Evolutionary conservation across 148 eudicot species (phyloP), one percentile per base, ranked within the genome.

Genomic region (Dianthus caryophyllus): DNA sequence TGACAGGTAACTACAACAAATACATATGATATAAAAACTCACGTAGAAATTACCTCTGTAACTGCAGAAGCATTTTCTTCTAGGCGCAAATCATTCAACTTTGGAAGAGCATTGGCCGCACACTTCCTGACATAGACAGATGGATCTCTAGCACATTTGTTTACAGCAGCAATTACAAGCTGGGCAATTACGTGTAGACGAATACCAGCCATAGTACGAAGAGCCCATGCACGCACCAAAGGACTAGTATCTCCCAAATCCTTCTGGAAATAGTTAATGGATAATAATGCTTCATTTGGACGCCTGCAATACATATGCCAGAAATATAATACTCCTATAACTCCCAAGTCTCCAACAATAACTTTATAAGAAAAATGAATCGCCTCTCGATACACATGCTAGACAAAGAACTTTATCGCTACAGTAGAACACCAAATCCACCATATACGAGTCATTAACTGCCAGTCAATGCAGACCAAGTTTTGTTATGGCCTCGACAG

Each of bases 171-270:
- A 70, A 95, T 59, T 75, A 95, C 97, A 61, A 95, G 77, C 63
- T 90, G 93, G 38, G 94, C 82, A 50, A 88, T 84, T 27, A 77
- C 96, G 85, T 95, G 97, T 63, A 95, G 79, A 60, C 99, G 96
- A 51, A 95, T 95, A 63, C 99, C 99, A 15, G 99, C 97, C 99
- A 95, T 95, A 29, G 99, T 84, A 68, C 99, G 99, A 27, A 95
- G 97, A 71, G 99, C 99, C 97, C 97, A 90, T 36, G 99, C 99
- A 68, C 99, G 82, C 67, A 95, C 99, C 81, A 95, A 81, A 73
- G 99, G 96, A 64, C 90, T 95, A 41, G 90, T 85, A 80, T 95
- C 99, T 54, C 85, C 96, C 69, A 95, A 82, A 75, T 95, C 99
- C 86, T 88, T 95, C 80, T 95, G 99, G 77, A 95, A 95, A 82